Evolutionary conservation across 208 protist species (phyloP), one percentile per base, ranked within the genome.

Genomic region (Trypanosoma mega): DNA sequence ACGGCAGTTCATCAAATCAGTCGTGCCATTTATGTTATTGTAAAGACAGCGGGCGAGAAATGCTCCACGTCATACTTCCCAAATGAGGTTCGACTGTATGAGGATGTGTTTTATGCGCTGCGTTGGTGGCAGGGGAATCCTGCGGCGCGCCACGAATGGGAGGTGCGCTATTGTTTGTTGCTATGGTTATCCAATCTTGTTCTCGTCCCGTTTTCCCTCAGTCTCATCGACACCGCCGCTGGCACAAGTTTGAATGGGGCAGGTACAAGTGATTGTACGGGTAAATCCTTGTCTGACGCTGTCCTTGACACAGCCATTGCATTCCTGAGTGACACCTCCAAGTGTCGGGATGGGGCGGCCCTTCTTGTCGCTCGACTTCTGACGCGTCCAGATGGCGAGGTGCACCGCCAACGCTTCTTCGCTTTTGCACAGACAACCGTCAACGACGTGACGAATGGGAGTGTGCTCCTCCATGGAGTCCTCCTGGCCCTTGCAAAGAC

Each of bases 151-250:
- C 78, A 78, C 18, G 82, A 90, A 65, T 99, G 97, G 97, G 87
- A 99, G 71, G 82, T 93, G 48, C 85, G 96, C 45, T 99, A 99
- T 83, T 85, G 97, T 50, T 66, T 99, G 23, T 70, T 98, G 26
- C 70, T 99, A 3, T 99, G 98, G 98, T 80, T 99, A 0, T 97
- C 89, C 21, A 93, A 99, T 51, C 77, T 99, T 24, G 81, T 98
- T 9, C 82, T 98, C 20, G 87, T 99, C 6, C 98, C 98, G 7
- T 99, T 99, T 70, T 77, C 90, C 24, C 76, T 99, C 12, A 59
- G 63, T 29, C 69, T 94, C 55, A 89, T 99, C 20, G 97, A 98
- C 80, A 79, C 82, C 44, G 49, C 49, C 18, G 50, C 56, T 33
- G 48, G 59, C 43, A 63, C 45, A 50, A 14, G n/a, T n/a, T n/a